Conservation (phyloP, 163 green algal species). For the Volvox carteri region DNA sequence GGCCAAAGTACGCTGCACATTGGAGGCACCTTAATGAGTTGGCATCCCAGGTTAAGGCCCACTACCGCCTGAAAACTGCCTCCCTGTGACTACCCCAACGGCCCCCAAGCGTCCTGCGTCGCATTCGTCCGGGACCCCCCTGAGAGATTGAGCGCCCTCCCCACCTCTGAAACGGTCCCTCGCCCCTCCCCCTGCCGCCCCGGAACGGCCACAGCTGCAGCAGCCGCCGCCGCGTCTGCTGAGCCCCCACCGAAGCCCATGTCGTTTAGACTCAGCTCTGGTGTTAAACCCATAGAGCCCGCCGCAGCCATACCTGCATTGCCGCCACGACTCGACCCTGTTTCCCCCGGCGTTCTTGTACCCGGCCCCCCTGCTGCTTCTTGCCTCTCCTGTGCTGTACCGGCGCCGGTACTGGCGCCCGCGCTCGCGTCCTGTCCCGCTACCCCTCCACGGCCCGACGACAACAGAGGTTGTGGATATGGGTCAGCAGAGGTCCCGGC, state of each 20-base stretch:
- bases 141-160: neutral
- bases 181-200: neutral
- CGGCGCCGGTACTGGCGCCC: neutral
- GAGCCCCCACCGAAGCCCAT: neutral
- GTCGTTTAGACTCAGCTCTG: conserved; percentile 27
- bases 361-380: neutral
- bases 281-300: neutral
- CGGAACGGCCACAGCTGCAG: neutral
- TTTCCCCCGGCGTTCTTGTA: neutral
- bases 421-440: neutral
- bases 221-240: neutral
- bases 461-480: neutral
- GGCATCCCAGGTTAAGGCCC: too few relatives aligned
- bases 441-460: neutral
- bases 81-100: too few relatives aligned
- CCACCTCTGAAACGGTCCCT: neutral
- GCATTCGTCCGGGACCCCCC: neutral
- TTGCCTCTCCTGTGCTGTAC: neutral
- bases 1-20: too few relatives aligned
- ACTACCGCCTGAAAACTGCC: too few relatives aligned
- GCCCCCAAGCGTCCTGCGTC: neutral
- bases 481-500: neutral
- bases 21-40: too few relatives aligned
- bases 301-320: neutral
- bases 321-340: neutral